These are phyloP conservation scores for Wickerhamomyces sp. DNA, from an alignment of 1,139 yeast species.

Conservation along the genomic window DNA sequence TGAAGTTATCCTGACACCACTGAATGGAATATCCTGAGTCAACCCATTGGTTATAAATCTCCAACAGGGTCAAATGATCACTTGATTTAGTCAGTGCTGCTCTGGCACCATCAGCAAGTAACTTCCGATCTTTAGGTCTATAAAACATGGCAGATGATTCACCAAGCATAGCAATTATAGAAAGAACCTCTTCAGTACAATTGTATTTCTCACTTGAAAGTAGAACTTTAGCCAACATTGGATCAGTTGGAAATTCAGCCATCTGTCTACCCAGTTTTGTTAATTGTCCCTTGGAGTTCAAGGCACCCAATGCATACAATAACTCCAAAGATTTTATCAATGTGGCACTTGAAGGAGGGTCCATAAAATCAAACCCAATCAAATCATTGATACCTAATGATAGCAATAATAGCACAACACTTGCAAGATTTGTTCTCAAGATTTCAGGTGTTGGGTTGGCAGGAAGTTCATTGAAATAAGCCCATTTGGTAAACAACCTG, in stretches of 20 bases:
- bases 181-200: constrained; percentile 60
- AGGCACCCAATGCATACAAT: constrained; percentile 81
- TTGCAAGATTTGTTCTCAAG: constrained; percentile 69
- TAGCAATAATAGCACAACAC: constrained; percentile 67
- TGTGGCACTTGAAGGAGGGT: constrained; percentile 71
- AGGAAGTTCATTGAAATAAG: constrained; percentile 73
- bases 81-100: constrained; percentile 51
- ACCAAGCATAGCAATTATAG: constrained; percentile 77
- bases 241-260: constrained; percentile 93
- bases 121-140: constrained; percentile 65
- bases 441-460: constrained; percentile 86
- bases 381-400: constrained; percentile 82
- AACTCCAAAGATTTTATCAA: constrained; percentile 73
- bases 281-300: constrained; percentile 72
- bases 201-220: constrained; percentile 54
- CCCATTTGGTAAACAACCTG: constrained; percentile 81
- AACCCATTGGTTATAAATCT: constrained; percentile 74
- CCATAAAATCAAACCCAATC: constrained; percentile 82
- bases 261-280: constrained; percentile 77
- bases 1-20: constrained; percentile 86
- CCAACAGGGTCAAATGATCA: constrained; percentile 74
- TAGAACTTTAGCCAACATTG: constrained; percentile 76
- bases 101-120: constrained; percentile 60
- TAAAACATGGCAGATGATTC: constrained; percentile 71
- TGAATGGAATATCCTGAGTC: constrained; percentile 62